Evolutionary conservation across 2,329 filamentous ascomycete species (phyloP).

Genomic region (Epichloe brachyelytri): DNA sequence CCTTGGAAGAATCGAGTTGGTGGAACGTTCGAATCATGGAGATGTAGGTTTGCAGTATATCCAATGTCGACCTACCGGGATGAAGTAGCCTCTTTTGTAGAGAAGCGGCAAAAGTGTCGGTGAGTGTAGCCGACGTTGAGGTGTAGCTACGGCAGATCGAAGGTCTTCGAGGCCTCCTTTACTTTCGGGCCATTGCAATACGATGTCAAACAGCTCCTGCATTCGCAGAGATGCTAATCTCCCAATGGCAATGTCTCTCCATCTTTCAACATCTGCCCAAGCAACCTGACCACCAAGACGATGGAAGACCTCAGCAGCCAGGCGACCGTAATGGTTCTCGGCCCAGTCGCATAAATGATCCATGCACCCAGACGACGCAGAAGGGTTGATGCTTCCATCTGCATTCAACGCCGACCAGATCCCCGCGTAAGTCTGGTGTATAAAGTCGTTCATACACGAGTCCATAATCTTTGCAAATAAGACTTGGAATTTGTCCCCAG

Average conservation of each 20-base stretch:
- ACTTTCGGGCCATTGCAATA: constrained; percentile 61
- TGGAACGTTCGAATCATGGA: constrained; percentile 68
- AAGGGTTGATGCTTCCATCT: constrained; percentile 6
- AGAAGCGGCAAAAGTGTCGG: constrained; percentile 52
- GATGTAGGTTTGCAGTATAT: constrained; percentile 67
- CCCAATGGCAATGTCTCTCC: constrained; percentile 57
- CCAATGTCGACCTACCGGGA: constrained; percentile 60
- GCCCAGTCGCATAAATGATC: constrained; percentile 53
- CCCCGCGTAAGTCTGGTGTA: constrained; percentile 48
- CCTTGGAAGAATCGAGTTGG: constrained; percentile 62
- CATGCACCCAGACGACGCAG: constrained; percentile 32
- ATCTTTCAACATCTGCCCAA: constrained; percentile 48
- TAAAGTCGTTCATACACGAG: constrained; percentile 48
- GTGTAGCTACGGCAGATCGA: constrained; percentile 54
- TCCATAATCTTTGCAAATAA: constrained; percentile 62
- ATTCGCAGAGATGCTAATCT: constrained; percentile 58
- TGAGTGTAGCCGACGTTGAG: constrained; percentile 57
- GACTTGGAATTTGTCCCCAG: constrained; percentile 55
- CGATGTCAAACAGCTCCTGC: constrained; percentile 65
- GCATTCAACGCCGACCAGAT: constrained; percentile 35
- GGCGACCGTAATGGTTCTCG: constrained; percentile 50
- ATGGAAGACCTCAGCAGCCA: constrained; percentile 49
- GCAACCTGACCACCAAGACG: constrained; percentile 32
- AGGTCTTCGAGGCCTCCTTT: constrained; percentile 63
- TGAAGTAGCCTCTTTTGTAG: constrained; percentile 57